Evolutionary conservation across 768 basidiomycete genomes (phyloP).

Genomic region (Phanerochaete carnosa): DNA sequence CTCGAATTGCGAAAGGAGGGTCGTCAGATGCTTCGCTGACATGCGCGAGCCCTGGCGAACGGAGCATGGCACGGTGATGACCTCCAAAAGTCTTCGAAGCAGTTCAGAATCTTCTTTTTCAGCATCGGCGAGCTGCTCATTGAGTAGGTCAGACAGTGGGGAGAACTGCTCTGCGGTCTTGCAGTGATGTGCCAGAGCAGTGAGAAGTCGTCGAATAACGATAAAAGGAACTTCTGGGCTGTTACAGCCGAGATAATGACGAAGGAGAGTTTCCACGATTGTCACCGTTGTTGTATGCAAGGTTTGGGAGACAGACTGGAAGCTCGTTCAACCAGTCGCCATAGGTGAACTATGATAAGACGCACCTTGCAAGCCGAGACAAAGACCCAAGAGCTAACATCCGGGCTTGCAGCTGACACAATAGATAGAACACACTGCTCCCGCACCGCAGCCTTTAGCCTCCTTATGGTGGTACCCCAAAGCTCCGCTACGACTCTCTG

Average conservation of each 20-base stretch:
- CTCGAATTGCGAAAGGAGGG: constrained; percentile 30
- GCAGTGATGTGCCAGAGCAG: constrained; percentile 82
- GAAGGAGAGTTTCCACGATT: constrained; percentile 56
- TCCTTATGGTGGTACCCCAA: constrained; percentile 76
- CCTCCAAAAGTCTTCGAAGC: constrained; percentile 50
- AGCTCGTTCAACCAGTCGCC: neutral
- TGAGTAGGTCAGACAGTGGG: constrained; percentile 50
- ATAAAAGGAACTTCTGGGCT: constrained; percentile 43
- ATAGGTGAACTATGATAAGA: neutral
- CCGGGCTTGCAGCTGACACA: constrained; percentile 43
- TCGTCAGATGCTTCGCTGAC: constrained; percentile 36
- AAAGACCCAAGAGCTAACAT: constrained; percentile 69
- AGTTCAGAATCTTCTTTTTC: constrained; percentile 29
- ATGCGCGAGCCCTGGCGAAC: constrained; percentile 74
- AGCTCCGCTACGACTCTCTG: constrained; percentile 81
- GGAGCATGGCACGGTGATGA: constrained; percentile 53
- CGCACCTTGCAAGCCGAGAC: constrained; percentile 77
- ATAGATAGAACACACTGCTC: constrained; percentile 56
- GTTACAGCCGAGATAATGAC: constrained; percentile 45
- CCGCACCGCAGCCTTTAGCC: constrained; percentile 60
- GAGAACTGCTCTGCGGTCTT: constrained; percentile 65
- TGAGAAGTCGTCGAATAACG: constrained; percentile 68
- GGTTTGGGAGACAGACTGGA: constrained; percentile 78
- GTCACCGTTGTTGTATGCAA: constrained; percentile 73
- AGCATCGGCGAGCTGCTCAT: constrained; percentile 33